Evolutionary conservation across 805 yeast species (phyloP).

Genomic region (Candida palmyrensis): DNA sequence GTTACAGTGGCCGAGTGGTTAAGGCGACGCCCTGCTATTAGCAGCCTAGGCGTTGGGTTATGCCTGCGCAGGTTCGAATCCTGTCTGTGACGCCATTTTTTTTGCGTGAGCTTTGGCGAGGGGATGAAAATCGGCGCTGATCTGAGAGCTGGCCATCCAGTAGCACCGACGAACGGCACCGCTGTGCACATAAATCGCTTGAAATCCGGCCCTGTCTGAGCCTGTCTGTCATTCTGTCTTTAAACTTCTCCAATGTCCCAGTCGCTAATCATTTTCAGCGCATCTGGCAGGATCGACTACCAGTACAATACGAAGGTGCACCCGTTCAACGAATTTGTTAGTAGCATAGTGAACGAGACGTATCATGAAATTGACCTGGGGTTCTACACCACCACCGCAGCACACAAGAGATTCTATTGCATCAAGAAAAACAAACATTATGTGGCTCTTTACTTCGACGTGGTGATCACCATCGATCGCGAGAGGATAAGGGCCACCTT

Average conservation of each 20-base stretch:
- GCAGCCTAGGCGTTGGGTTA: slow-evolving; percentile 39
- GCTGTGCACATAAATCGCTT: too few species aligned
- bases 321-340: slow-evolving; percentile 36
- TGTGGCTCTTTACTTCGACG: slow-evolving; percentile 35
- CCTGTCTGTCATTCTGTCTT: too few species aligned
- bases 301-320: slow-evolving; percentile 29
- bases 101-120: slow-evolving; percentile 11
- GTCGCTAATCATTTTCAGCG: slow-evolving; percentile 29
- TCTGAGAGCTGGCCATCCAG: too few species aligned
- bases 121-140: neutral
- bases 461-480: slow-evolving; percentile 33
- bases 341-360: slow-evolving; percentile 30
- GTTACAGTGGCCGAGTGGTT: slow-evolving; percentile 90
- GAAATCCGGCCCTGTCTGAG: too few species aligned
- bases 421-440: slow-evolving; percentile 21
- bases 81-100: slow-evolving; percentile 90
- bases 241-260: slow-evolving; percentile 40
- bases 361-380: slow-evolving; percentile 26
- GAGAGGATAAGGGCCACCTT: slow-evolving; percentile 31
- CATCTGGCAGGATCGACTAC: slow-evolving; percentile 33
- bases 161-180: too few species aligned
- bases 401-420: slow-evolving; percentile 32
- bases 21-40: slow-evolving; percentile 88
- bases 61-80: slow-evolving; percentile 97
- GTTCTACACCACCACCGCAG: slow-evolving; percentile 25